A percentile compares a stretch with the other conserved stretches of the same genome.
Evolutionary conservation across 73 alveolate genomes (phyloP).

Genomic region (Paramecium primaurelia): DNA sequence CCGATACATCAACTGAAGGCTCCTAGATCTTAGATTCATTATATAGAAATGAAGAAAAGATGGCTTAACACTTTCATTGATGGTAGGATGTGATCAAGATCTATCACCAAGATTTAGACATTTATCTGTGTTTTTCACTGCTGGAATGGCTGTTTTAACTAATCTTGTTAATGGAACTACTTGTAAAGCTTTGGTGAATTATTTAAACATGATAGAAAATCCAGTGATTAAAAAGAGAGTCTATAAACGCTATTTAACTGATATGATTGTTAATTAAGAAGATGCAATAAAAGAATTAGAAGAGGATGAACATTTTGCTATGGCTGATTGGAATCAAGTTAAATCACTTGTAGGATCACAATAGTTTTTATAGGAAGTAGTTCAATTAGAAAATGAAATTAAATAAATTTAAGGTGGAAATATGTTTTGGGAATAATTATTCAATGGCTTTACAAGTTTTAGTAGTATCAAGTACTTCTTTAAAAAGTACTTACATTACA

Average conservation of each 20-base stretch:
- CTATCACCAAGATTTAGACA: conserved; percentile 57
- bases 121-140: conserved; percentile 63
- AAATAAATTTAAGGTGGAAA: not conserved
- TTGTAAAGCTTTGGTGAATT: conserved; percentile 50
- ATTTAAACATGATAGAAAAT: conserved; percentile 57
- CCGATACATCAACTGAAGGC: not conserved
- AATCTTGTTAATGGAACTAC: conserved; percentile 69
- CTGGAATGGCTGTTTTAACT: conserved; percentile 72
- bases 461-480: conserved; percentile 34
- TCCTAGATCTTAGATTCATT: not conserved
- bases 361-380: conserved; percentile 39
- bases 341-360: conserved; percentile 46
- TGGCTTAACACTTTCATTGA: conserved; percentile 66
- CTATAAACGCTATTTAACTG: not conserved
- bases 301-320: conserved; percentile 36
- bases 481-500: conserved; percentile 32
- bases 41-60: conserved; percentile 34
- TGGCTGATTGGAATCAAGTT: conserved; percentile 70
- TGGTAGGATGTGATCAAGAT: conserved; percentile 65
- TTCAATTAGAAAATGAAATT: not conserved
- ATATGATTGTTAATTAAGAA: conserved; percentile 21
- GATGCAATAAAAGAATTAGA: conserved; percentile 59
- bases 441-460: conserved; percentile 40
- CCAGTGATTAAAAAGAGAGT: conserved; percentile 48
- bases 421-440: conserved; percentile 48